Percentiles rank a stretch among this genome's conserved stretches.
These are phyloP conservation scores for Ceratocystiopsis sp. DNA, from an alignment of 2,329 filamentous ascomycete genomes.

Conservation along the genomic window DNA sequence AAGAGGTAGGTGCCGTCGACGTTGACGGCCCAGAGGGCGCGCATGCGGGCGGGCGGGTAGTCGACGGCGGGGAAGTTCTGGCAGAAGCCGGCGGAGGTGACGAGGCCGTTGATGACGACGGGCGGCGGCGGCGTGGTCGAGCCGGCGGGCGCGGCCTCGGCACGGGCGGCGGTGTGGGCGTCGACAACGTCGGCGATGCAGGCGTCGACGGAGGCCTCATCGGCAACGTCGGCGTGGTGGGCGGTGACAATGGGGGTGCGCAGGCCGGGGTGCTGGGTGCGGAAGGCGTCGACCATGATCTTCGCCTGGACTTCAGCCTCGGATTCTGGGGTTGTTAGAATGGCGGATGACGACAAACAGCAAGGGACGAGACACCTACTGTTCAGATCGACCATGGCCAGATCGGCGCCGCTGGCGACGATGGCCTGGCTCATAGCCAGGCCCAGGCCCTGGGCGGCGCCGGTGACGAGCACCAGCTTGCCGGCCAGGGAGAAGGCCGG, in stretches of 20 bases:
- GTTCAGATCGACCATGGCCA: conserved; percentile 90
- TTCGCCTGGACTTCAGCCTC: conserved; percentile 66
- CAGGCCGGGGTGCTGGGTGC: not conserved
- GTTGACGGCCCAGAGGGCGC: conserved; percentile 89
- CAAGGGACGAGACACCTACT: conserved; percentile 32
- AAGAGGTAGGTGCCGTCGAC: conserved; percentile 87
- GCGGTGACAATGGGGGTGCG: conserved; percentile 59
- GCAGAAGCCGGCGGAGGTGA: conserved; percentile 92
- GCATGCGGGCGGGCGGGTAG: conserved; percentile 79
- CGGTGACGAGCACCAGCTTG: conserved; percentile 71
- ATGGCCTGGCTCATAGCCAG: conserved; percentile 87
- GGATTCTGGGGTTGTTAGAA: conserved; percentile 38
- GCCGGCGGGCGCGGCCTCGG: not conserved
- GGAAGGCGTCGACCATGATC: conserved; percentile 47
- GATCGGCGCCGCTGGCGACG: conserved; percentile 71
- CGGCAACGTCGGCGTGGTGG: conserved; percentile 76
- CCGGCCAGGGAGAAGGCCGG: conserved; percentile 75
- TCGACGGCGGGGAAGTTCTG: conserved; percentile 88
- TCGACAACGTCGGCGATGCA: conserved; percentile 54
- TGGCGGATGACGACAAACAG: not conserved
- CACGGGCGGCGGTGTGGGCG: conserved; percentile 36
- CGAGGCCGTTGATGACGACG: conserved; percentile 66
- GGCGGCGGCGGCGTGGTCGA: not conserved
- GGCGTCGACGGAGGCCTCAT: conserved; percentile 58
- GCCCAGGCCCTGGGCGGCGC: conserved; percentile 75